Base-by-base conservation (phyloP, 768 basidiomycete genomes). In the Mycena floridula region DNA sequence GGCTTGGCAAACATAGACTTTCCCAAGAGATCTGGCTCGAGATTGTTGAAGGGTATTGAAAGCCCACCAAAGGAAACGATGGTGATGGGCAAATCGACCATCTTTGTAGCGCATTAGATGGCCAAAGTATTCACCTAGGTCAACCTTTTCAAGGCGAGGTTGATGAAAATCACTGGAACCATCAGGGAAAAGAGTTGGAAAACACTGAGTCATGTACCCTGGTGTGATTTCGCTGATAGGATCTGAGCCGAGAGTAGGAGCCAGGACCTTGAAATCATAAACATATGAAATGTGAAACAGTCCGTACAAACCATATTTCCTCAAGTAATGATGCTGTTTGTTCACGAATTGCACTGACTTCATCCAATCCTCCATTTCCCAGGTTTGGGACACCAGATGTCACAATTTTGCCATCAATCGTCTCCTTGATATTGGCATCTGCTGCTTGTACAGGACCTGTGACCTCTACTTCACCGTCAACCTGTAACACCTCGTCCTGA, bases 141-240 rank as follows among this genome's bases (percentile, higher is more conserved):
- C 45, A 12, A 50, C 26, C 18, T 47, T 50, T 15, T 27, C 30
- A 7, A 12, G 12, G 1, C 46, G 42, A 20, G 36, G 46, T 16
- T 23, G 22, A 22, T 47, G 30, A 30, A 50, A 50, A 22, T 50
- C 39, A 13, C 42, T 46, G 3, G 9, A n/a, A 4, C 46, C 46
- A n/a, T 50, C 46, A 8, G 50, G 50, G 32, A 50, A 50, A 5
- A 50, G 46, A 5, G 46, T 44, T 1, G 50, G 50, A 36, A 50
- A 47, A 9, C 45, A 46, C 32, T 22, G 22, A 1, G 46, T 20
- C 30, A 50, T 47, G 24, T 50, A 50, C 2, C 50, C 50, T 2
- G 50, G 46, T 7, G 46, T 50, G n/a, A 18, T n/a, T 27, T 47
- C 46, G 20, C 18, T 18, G 9, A 50, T 45, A 7, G 50, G 42